These are phyloP conservation scores for Kluyveromyces aestuarii DNA, from an alignment of 805 yeast genomes.

Conservation along the genomic window DNA sequence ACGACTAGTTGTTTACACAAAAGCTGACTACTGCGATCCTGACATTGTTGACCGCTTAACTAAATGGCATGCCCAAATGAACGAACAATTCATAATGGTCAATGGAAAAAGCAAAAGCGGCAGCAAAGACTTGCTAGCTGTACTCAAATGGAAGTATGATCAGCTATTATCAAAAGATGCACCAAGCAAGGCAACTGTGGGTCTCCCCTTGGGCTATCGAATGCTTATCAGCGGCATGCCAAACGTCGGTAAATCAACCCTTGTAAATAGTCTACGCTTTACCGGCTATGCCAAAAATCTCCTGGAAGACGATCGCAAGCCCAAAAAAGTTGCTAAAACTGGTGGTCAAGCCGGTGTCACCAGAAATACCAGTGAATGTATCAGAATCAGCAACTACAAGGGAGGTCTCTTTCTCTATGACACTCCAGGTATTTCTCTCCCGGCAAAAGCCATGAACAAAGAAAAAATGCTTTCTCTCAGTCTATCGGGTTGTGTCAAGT, in stretches of 20 bases:
- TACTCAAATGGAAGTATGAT: conserved; percentile 37
- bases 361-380: conserved; percentile 63
- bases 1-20: conserved; percentile 55
- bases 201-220: conserved; percentile 77
- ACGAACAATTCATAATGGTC: conserved; percentile 42
- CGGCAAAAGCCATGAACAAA: conserved; percentile 48
- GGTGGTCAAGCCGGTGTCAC: conserved; percentile 93
- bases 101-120: conserved; percentile 48
- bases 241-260: conserved; percentile 90
- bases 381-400: conserved; percentile 43
- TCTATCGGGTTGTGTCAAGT: conserved; percentile 66
- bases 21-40: conserved; percentile 41
- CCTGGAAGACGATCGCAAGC: conserved; percentile 13
- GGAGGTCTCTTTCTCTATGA: conserved; percentile 72
- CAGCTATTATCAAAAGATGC: conserved; percentile 18
- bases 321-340: conserved; percentile 65
- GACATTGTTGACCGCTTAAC: conserved; percentile 23
- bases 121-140: conserved; percentile 40
- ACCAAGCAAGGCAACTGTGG: conserved; percentile 34
- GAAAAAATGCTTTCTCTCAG: conserved; percentile 69
- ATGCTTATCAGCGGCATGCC: conserved; percentile 89
- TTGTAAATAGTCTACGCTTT: conserved; percentile 65
- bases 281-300: conserved; percentile 17
- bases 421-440: conserved; percentile 89
- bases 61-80: conserved; percentile 34